Base-by-base conservation (phyloP, 257 asterid species). In the Rehmannia glutinosa region DNA sequence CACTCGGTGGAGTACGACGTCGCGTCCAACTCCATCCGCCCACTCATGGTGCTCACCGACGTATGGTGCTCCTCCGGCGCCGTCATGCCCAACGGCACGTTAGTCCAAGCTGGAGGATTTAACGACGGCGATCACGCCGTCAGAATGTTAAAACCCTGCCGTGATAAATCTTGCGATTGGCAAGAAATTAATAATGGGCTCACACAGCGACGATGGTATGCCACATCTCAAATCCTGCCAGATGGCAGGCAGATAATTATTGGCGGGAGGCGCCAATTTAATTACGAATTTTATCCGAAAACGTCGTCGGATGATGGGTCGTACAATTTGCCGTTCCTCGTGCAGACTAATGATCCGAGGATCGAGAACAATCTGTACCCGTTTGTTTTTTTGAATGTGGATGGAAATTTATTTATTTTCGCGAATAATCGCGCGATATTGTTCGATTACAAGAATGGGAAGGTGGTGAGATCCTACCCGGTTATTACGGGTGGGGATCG, bases 41-140 rank as follows among this genome's bases (percentile, higher is more conserved):
- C 91, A 1, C 84, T 86, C 67, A 75, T 21, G 68, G 74, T 84
- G 17, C 82, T 73, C 33, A 79, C 91, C 11, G 80, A 86, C 74
- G 60, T 78, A 7, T 86, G 87, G 91, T 86, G 94, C 84, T 86
- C 94, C 47, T 75, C 91, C 66, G 88, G 82, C 70, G 73, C 86
- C 52, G 83, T 68, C 78, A 16, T 59, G 56, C 76, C 90, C 6
- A 68, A 77, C 73, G 93, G 90, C 12, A 39, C 77, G 1, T 57
- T 86, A 16, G 35, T 63, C 23, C 93, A 86, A 41, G 82, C 90
- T 25, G 90, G 93, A 2, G 90, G 93, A 5, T 79, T 0, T 61
- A 64, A 66, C 50, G 79, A 75, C 50, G 88, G 93, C 2, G 86
- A 75, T 1, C 83, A 28, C 15, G 73, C 74, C 12, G 81, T 78